Evolutionary conservation across 2,329 filamentous ascomycete species (phyloP), one percentile per base, ranked within the genome.

Genomic region (Alternaria infectoria): DNA sequence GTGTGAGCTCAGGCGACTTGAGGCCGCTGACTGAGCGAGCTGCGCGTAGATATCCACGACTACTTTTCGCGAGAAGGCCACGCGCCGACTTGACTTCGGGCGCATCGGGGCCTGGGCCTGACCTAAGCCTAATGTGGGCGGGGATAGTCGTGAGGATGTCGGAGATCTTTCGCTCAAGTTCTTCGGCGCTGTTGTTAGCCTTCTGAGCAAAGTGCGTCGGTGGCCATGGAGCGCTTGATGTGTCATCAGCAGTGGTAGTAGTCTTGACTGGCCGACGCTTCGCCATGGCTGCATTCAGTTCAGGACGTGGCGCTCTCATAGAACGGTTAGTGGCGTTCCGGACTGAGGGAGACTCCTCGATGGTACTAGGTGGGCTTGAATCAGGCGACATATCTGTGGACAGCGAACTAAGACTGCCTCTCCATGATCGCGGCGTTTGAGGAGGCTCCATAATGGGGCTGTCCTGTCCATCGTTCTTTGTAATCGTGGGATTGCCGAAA

Each of bases 121-220:
- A 74, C 1, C 88, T 88, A 45, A 97, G 85, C 55, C 89, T 90
- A 71, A 98, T 96, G 65, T 90, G 89, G 30, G 90, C 90, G 2
- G 93, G 93, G 65, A 96, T 92, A 19, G 86, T 90, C 61, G 89
- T 88, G 43, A 96, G 86, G 60, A 96, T 91, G 55, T 91, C 88
- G 73, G 88, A 91, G 52, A 97, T 94, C 75, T 94, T 93, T 66
- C 90, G 88, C 68, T 93, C 91, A 13, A 97, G 84, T 59, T 92
- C 87, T 67, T 93, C 89, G 10, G 71, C 74, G 28, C 72, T 77
- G 36, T 64, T 73, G 10, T 67, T 54, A 26, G 66, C 57, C 44
- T 72, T 74, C 40, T 77, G 74, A 12, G 63, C 68, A 59, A 80
- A 80, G 25, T 76, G 74, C 21, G 76, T 76, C 17, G 77, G 77